Percentiles rank a stretch among this genome's conserved stretches.
These are phyloP conservation scores for Neoscytalidium dimidiatum DNA, from an alignment of 2,329 filamentous ascomycete species.

Conservation along the genomic window DNA sequence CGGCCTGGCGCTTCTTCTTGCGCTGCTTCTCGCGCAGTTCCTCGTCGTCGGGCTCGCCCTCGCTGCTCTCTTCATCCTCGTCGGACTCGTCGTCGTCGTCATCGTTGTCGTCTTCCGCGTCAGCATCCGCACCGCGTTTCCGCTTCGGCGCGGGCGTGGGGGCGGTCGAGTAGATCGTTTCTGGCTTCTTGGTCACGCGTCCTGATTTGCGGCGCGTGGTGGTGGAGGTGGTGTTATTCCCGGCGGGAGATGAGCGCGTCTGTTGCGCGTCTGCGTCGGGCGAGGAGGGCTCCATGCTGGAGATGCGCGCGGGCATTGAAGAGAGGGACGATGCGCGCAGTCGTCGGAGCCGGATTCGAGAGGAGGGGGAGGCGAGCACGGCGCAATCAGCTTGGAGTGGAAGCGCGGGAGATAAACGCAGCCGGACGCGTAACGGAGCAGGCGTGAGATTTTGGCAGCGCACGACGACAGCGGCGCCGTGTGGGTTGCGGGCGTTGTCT, in stretches of 20 bases:
- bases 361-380: conserved; percentile 2
- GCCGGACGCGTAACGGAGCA: neutral
- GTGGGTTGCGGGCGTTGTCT: neutral
- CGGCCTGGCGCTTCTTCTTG: conserved; percentile 29
- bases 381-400: conserved; percentile 1
- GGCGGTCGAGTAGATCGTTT: conserved; percentile 34
- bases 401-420: conserved; percentile 11
- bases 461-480: neutral
- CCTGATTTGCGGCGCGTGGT: conserved; percentile 41
- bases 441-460: neutral
- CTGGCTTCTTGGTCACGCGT: conserved; percentile 42
- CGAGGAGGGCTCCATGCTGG: conserved; percentile 24
- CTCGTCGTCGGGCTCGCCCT: conserved; percentile 42
- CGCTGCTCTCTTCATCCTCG: conserved; percentile 32
- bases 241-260: conserved; percentile 17
- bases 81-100: conserved; percentile 16
- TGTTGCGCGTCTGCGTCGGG: conserved; percentile 22
- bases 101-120: conserved; percentile 19
- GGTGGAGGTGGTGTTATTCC: conserved; percentile 18
- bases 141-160: conserved; percentile 36
- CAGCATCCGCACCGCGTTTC: conserved; percentile 36
- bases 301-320: conserved; percentile 21
- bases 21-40: conserved; percentile 36
- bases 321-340: neutral
- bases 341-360: neutral